Evolutionary conservation across 2,329 filamentous ascomycete species (phyloP).

Genomic region (Nemania abortiva): DNA sequence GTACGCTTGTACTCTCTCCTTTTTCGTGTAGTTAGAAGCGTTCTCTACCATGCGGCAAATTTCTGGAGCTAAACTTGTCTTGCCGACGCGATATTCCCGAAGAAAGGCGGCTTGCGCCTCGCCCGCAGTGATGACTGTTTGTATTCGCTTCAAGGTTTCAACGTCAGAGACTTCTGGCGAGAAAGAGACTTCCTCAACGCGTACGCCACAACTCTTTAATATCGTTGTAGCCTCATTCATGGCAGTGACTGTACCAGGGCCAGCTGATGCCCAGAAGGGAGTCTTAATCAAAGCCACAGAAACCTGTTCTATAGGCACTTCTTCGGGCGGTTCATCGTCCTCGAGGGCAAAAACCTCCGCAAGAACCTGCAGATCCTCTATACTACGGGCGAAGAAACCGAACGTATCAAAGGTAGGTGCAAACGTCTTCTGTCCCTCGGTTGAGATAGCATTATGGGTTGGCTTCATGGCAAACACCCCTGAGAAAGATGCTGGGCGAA

Average conservation of each 20-base stretch:
- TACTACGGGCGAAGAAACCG: constrained; percentile 4
- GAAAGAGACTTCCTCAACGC: background rate
- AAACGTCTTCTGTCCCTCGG: background rate
- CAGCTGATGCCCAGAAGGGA: constrained; percentile 1
- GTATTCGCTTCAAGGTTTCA: background rate
- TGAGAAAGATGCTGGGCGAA: background rate
- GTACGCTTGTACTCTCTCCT: background rate
- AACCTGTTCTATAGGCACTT: background rate
- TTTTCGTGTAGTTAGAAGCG: constrained; percentile 1
- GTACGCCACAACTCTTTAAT: background rate
- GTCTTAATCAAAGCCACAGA: constrained; percentile 1
- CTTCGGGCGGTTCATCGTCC: background rate
- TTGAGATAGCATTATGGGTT: constrained; percentile 5
- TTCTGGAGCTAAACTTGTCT: background rate
- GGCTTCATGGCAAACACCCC: constrained; percentile 9
- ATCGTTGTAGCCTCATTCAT: background rate
- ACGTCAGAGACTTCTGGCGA: background rate
- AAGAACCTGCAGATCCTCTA: background rate
- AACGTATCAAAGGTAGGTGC: constrained; percentile 5
- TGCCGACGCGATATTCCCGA: background rate
- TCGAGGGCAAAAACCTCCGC: background rate
- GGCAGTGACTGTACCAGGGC: background rate
- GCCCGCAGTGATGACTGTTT: background rate
- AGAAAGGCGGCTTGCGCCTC: background rate
- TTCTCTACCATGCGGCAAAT: background rate